Evolutionary conservation across 1,139 yeast species (phyloP).

Genomic region (Yamadazyma jaroonii): DNA sequence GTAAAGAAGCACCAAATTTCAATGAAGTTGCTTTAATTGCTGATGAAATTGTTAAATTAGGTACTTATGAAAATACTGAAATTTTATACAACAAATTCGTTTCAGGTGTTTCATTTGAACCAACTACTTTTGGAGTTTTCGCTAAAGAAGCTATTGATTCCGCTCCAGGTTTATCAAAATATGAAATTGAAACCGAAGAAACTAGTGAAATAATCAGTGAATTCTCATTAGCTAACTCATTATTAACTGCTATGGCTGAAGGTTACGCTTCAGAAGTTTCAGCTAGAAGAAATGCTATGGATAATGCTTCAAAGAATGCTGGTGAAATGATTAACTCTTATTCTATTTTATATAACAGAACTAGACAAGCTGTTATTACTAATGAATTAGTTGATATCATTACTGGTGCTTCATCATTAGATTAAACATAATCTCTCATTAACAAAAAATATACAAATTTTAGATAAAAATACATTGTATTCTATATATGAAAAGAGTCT

Average conservation of each 20-base stretch:
- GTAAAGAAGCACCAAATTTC: constrained; percentile 96
- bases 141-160: constrained; percentile 71
- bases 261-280: constrained; percentile 98
- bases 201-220: constrained; percentile 65
- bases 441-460: not conserved
- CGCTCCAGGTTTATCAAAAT: constrained; percentile 84
- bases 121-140: constrained; percentile 66
- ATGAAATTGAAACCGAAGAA: constrained; percentile 79
- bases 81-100: constrained; percentile 85
- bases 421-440: constrained; percentile 37
- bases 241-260: constrained; percentile 91
- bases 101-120: constrained; percentile 88
- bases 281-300: constrained; percentile 99
- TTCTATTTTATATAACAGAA: constrained; percentile 98
- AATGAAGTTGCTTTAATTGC: constrained; percentile 85
- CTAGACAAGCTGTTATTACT: constrained; percentile 99
- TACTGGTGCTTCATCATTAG: constrained; percentile 99
- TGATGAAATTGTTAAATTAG: constrained; percentile 72
- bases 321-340: constrained; percentile 97
- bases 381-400: constrained; percentile 99
- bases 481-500: too few species aligned
- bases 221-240: constrained; percentile 86
- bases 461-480: too few species aligned
- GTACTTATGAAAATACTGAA: constrained; percentile 74
- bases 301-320: constrained; percentile 98